Evolutionary conservation across 768 basidiomycete genomes (phyloP).

Genomic region (Mycena vulgaris): DNA sequence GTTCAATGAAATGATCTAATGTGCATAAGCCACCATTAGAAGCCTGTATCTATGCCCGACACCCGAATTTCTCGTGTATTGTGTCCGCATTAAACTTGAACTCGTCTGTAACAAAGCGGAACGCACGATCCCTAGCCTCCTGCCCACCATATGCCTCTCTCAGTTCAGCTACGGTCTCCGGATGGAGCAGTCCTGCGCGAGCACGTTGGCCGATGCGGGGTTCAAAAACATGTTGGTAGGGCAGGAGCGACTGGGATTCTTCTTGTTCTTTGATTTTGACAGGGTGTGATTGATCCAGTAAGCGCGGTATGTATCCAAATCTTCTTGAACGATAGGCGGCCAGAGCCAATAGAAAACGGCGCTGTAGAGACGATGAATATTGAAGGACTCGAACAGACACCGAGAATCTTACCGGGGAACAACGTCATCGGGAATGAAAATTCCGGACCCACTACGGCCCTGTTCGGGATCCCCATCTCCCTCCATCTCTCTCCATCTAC

Average conservation of each 20-base stretch:
- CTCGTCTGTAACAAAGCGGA: slow-evolving; percentile 7
- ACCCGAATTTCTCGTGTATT: neutral
- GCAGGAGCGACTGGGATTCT: slow-evolving; percentile 3
- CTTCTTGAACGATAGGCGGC: slow-evolving; percentile 6
- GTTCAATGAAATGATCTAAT: too few species aligned
- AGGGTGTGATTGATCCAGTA: slow-evolving; percentile 22
- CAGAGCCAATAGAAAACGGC: slow-evolving; percentile 13
- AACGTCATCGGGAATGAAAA: slow-evolving; percentile 6
- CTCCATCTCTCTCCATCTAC: too few species aligned
- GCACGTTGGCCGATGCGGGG: neutral
- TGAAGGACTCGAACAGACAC: neutral
- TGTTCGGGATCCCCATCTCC: too few species aligned
- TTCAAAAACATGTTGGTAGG: slow-evolving; percentile 17
- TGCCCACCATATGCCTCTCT: slow-evolving; percentile 3
- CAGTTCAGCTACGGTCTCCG: neutral
- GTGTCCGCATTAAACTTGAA: slow-evolving; percentile 7
- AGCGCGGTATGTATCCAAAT: neutral
- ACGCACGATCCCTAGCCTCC: neutral
- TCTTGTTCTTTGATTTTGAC: neutral
- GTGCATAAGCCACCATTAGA: too few species aligned
- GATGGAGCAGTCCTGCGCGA: neutral
- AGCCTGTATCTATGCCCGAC: too few species aligned
- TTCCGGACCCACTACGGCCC: too few species aligned
- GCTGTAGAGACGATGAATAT: neutral
- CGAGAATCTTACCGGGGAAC: neutral